phyloP scores from a whole-genome alignment of 805 yeast genomes.

The Schwanniomyces yamadae region DNA sequence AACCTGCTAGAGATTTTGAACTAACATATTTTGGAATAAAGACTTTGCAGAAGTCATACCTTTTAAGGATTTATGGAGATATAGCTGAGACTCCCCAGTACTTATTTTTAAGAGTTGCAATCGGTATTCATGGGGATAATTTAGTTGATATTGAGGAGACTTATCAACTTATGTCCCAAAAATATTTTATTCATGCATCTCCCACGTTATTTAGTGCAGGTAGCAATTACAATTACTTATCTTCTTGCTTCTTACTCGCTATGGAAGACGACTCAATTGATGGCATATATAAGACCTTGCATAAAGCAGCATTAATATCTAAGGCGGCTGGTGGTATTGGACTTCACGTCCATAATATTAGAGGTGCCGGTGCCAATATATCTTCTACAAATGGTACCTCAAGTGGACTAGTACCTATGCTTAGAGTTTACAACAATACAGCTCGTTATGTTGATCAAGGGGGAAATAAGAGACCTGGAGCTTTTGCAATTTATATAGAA shows the following conservation, averaged over 20 bases:
- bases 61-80: constrained; percentile 52
- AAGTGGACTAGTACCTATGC: constrained; percentile 93
- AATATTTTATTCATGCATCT: constrained; percentile 90
- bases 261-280: constrained; percentile 95
- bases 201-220: constrained; percentile 96
- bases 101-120: constrained; percentile 83
- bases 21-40: constrained; percentile 87
- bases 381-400: constrained; percentile 93
- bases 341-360: constrained; percentile 79
- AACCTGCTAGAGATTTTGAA: constrained; percentile 72
- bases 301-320: constrained; percentile 85
- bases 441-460: constrained; percentile 98
- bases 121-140: constrained; percentile 81
- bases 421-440: constrained; percentile 90
- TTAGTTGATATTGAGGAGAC: constrained; percentile 72
- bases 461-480: constrained; percentile 97
- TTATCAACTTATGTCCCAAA: constrained; percentile 81
- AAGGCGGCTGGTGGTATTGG: constrained; percentile 98
- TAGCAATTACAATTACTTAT: constrained; percentile 77
- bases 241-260: constrained; percentile 89
- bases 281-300: constrained; percentile 87
- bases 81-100: constrained; percentile 93
- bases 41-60: constrained; percentile 86
- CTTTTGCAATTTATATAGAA: constrained; percentile 88
- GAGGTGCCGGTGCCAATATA: constrained; percentile 83